These are phyloP conservation scores for Glonium stellatum DNA, from an alignment of 495 filamentous ascomycete species.

Conservation along the genomic window DNA sequence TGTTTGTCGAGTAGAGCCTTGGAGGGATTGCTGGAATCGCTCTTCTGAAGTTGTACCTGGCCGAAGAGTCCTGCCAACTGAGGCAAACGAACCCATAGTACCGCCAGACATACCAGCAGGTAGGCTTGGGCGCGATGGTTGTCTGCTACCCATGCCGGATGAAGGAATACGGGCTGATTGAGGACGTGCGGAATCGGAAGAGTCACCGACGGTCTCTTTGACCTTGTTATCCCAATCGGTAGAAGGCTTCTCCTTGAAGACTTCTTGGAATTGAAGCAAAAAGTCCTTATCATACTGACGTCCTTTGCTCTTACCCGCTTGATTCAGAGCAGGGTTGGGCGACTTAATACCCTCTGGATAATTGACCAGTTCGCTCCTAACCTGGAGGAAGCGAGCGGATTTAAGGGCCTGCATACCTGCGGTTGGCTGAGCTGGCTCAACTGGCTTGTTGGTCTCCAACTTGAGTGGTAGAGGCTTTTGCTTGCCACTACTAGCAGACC, in stretches of 20 bases:
- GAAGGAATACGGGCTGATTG: slow-evolving; percentile 49
- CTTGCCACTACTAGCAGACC: slow-evolving; percentile 44
- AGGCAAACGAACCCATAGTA: slow-evolving; percentile 65
- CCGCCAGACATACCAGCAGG: slow-evolving; percentile 41
- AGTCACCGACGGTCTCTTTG: slow-evolving; percentile 72
- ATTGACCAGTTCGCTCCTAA: slow-evolving; percentile 51
- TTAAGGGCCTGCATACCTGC: slow-evolving; percentile 85
- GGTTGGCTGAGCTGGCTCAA: slow-evolving; percentile 84
- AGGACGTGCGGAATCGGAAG: slow-evolving; percentile 62
- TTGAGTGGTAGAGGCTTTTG: slow-evolving; percentile 76
- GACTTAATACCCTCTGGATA: slow-evolving; percentile 79
- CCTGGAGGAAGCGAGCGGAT: slow-evolving; percentile 73
- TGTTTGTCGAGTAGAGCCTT: slow-evolving; percentile 39
- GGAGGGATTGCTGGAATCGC: slow-evolving; percentile 49
- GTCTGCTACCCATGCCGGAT: slow-evolving; percentile 41
- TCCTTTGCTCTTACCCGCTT: slow-evolving; percentile 69
- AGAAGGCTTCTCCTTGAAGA: slow-evolving; percentile 92
- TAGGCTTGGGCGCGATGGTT: slow-evolving; percentile 40
- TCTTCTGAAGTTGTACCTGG: slow-evolving; percentile 61
- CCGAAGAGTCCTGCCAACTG: slow-evolving; percentile 49
- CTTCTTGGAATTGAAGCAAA: slow-evolving; percentile 90
- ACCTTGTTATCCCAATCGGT: slow-evolving; percentile 81
- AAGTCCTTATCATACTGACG: slow-evolving; percentile 86
- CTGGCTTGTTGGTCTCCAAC: slow-evolving; percentile 69
- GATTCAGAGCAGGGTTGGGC: slow-evolving; percentile 84